Base-by-base conservation (phyloP, 2,329 filamentous ascomycete genomes). In the Hortaea werneckii region DNA sequence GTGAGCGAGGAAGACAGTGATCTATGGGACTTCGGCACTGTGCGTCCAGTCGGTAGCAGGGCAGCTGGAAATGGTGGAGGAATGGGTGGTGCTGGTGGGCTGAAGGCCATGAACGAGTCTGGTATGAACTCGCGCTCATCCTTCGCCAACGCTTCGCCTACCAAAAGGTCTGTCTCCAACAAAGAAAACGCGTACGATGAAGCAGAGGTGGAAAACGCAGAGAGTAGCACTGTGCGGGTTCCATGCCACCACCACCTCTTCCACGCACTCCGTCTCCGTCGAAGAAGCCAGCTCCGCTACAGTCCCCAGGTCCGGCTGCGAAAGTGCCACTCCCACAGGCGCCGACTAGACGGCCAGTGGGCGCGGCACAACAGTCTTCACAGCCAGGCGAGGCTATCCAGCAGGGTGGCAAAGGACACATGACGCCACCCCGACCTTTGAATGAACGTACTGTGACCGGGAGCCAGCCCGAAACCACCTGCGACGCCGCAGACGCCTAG, bases 21-120 rank as follows among this genome's bases (percentile, higher is more conserved):
- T 64, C 79, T 96, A 62, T 98, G 92, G 92, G 92, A 98, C 65
- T 98, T 98, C 70, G 92, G 92, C 38, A 98, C 92, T 0, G 87
- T 98, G 43, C 78, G 89, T 46, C 82, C 94, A 5, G 81, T 83
- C n/a, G 78, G 77, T 29, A 46, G 54, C 40, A 54, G 60, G 11
- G 52, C 44, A 79, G 76, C 79, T 28, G 80, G 81, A 50, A 39
- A 28, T 37, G 20, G 20, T 20, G 20, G 20, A 20, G 20, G 20
- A 20, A 20, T 20, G 20, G 20, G 20, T 20, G 20, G 20, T 20
- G 75, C 74, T 29, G 61, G 78, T 40, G 82, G 82, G 3, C 70
- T 86, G 41, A 76, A 83, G 54, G 73, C 80, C 0, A 80, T 95
- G 80, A 88, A 86, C 54, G 86, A 89, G 49, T 83, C 84, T 29